These are phyloP conservation scores for Inonotus hispidus DNA, from an alignment of 1,284 basidiomycete genomes.

Conservation along the genomic window DNA sequence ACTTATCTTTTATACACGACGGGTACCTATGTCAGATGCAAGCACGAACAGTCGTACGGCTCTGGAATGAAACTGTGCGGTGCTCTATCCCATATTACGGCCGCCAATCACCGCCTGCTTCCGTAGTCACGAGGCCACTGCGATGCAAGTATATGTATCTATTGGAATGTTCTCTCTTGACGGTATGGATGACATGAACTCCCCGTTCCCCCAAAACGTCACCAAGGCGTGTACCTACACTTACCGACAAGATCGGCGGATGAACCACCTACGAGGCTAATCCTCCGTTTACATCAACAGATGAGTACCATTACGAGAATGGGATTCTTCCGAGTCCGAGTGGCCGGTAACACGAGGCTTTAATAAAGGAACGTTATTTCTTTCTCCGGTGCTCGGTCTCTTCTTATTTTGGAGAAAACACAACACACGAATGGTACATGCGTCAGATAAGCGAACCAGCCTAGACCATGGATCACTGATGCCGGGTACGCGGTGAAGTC, in stretches of 20 bases:
- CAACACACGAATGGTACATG: background rate
- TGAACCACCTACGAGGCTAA: background rate
- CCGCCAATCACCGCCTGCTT: background rate
- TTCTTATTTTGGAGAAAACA: background rate
- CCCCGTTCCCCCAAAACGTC: background rate
- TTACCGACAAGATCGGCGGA: slow-evolving; percentile 4
- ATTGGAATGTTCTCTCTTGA: background rate
- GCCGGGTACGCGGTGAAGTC: background rate
- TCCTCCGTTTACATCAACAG: background rate
- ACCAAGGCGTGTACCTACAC: background rate
- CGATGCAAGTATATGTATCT: background rate
- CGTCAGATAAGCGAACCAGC: background rate
- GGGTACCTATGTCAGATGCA: background rate
- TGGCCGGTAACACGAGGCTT: background rate
- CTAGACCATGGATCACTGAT: background rate
- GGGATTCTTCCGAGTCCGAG: background rate
- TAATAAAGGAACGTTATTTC: background rate
- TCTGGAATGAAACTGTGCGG: background rate
- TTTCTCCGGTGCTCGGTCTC: background rate
- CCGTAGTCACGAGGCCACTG: background rate
- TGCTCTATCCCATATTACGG: too few species aligned
- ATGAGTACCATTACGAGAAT: background rate
- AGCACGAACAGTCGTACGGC: background rate
- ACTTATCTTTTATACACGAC: background rate
- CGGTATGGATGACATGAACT: background rate